Percentiles rank a stretch among this genome's conserved stretches.
Conservation (phyloP, 768 basidiomycete genomes). For the Crucibulum laeve region DNA sequence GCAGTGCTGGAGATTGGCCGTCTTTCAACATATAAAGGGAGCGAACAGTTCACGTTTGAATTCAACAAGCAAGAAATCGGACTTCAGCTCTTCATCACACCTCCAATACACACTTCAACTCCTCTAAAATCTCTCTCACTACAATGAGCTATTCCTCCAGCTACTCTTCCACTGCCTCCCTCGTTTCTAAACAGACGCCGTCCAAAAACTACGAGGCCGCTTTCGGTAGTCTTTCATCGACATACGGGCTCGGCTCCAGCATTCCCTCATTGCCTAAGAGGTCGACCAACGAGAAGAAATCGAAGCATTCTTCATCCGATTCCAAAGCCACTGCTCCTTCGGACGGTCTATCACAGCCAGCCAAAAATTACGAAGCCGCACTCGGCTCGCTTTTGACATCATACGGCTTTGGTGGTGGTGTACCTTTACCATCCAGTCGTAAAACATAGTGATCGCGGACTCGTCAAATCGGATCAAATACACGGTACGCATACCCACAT, state of each 20-base stretch:
- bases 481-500: no score
- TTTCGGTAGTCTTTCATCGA: neutral
- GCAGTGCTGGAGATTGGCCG: no score
- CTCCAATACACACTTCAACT: no score
- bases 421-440: no score
- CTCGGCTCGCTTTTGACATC: slow-evolving; percentile 18
- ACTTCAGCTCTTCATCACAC: no score
- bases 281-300: neutral
- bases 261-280: neutral
- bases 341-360: neutral
- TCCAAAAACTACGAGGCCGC: neutral
- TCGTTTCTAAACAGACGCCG: neutral
- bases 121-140: no score
- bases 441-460: no score
- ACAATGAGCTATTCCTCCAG: no score
- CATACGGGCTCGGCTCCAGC: neutral
- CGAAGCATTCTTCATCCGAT: neutral
- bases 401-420: slow-evolving; percentile 15
- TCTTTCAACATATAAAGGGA: no score
- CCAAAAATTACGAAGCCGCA: slow-evolving; percentile 20
- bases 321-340: neutral
- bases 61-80: no score
- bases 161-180: slow-evolving; percentile 6
- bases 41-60: no score
- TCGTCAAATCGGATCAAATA: no score